Conservation (phyloP, 169 alveolate species). For the Eimeria brunetti region DNA sequence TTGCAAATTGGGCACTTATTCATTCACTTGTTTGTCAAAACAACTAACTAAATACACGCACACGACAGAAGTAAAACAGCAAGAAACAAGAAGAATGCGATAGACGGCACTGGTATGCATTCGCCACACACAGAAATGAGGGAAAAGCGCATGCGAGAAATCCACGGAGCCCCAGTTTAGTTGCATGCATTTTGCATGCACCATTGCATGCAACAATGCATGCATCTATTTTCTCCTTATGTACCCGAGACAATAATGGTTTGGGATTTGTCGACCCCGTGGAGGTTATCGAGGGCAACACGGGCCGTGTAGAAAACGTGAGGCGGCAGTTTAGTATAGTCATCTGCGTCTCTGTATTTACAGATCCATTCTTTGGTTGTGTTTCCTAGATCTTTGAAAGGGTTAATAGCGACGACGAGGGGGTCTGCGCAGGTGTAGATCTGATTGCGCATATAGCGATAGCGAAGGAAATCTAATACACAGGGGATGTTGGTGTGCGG, state of each 20-base stretch:
- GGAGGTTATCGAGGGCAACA: constrained; percentile 92
- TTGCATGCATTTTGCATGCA: too few relatives aligned
- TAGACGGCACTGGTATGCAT: too few relatives aligned
- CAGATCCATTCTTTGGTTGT: constrained; percentile 90
- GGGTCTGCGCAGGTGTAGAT: constrained; percentile 95
- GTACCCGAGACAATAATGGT: constrained; percentile 96
- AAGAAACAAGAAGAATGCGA: too few relatives aligned
- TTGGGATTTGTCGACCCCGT: constrained; percentile 91
- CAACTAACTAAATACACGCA: too few relatives aligned
- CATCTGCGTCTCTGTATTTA: constrained; percentile 88
- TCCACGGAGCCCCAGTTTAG: too few relatives aligned
- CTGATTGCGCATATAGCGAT: constrained; percentile 91
- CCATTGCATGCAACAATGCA: too few relatives aligned
- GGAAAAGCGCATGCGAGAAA: too few relatives aligned
- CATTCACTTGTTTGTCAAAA: too few relatives aligned
- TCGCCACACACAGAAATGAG: too few relatives aligned
- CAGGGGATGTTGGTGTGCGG: constrained; percentile 95
- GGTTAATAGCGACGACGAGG: constrained; percentile 93
- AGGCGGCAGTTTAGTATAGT: constrained; percentile 89
- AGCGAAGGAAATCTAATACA: constrained; percentile 92
- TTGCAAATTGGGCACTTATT: too few relatives aligned
- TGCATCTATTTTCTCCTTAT: not conserved
- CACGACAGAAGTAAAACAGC: too few relatives aligned
- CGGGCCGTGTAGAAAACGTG: constrained; percentile 94
- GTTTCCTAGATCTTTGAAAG: constrained; percentile 93